Percentiles rank a stretch among this genome's conserved stretches.
phyloP scores from a whole-genome alignment of 2,329 filamentous ascomycete species.

The Xylaria sp. region DNA sequence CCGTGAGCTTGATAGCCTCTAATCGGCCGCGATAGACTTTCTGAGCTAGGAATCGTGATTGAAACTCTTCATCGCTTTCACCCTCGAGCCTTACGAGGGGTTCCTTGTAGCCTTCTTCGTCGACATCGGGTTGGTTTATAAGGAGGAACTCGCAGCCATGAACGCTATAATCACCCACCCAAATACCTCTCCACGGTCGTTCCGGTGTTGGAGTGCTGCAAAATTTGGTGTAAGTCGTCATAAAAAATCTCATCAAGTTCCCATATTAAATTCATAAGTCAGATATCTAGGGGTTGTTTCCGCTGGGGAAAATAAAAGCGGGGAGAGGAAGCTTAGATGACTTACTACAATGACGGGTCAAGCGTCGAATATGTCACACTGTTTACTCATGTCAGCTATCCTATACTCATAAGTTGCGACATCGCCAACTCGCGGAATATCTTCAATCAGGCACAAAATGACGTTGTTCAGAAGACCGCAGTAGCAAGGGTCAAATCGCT shows the following conservation, averaged over 20 bases:
- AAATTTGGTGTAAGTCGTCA: slow-evolving; percentile 2
- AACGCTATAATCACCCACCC: slow-evolving; percentile 86
- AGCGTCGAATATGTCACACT: slow-evolving; percentile 73
- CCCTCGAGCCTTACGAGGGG: slow-evolving; percentile 46
- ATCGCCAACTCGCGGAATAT: not conserved
- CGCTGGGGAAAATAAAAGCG: no score
- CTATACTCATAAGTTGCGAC: not conserved
- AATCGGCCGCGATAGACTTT: slow-evolving; percentile 68
- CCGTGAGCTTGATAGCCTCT: slow-evolving; percentile 88
- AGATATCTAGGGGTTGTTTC: no score
- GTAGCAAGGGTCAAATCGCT: not conserved
- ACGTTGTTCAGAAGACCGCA: not conserved
- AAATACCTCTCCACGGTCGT: slow-evolving; percentile 89
- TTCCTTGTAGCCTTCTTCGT: slow-evolving; percentile 51
- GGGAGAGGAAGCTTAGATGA: no score
- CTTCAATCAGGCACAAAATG: no score
- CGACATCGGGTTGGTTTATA: slow-evolving; percentile 73
- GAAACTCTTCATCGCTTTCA: slow-evolving; percentile 55
- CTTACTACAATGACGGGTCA: slow-evolving; percentile 68
- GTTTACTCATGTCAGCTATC: not conserved
- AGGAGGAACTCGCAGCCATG: slow-evolving; percentile 91
- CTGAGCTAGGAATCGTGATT: slow-evolving; percentile 51
- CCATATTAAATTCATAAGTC: not conserved
- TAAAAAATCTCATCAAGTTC: not conserved
- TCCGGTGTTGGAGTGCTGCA: slow-evolving; percentile 69